Evolutionary conservation across 1,284 basidiomycete genomes (phyloP).

Genomic region (Austroboletus olivaceoglutinosus): DNA sequence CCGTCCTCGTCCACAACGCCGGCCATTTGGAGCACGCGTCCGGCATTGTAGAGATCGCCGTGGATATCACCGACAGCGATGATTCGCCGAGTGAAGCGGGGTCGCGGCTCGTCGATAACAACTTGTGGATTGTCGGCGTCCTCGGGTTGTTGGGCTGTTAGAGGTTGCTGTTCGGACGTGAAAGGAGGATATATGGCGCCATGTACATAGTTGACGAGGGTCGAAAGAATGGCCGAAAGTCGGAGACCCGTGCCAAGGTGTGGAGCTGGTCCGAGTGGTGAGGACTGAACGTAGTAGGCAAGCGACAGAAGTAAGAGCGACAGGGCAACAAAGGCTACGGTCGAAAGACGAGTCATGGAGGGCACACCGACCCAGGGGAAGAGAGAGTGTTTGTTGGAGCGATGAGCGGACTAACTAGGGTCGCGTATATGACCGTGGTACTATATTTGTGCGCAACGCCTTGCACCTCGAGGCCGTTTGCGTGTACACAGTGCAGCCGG

Average conservation of each 20-base stretch:
- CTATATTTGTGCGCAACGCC: slow-evolving; percentile 10
- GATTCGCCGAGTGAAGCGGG: slow-evolving; percentile 38
- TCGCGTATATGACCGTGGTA: slow-evolving; percentile 17
- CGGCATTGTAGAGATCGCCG: slow-evolving; percentile 60
- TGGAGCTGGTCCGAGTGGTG: slow-evolving; percentile 33
- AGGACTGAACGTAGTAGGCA: slow-evolving; percentile 32
- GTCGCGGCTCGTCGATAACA: slow-evolving; percentile 24
- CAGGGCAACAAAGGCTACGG: slow-evolving; percentile 20
- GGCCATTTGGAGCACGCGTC: slow-evolving; percentile 73
- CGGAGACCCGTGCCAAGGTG: slow-evolving; percentile 27
- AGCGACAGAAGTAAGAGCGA: slow-evolving; percentile 31
- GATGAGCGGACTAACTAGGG: slow-evolving; percentile 10
- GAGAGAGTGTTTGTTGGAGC: neutral
- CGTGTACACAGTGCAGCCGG: slow-evolving; percentile 21
- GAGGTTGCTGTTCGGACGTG: slow-evolving; percentile 14
- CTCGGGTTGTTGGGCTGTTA: slow-evolving; percentile 9
- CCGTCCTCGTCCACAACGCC: slow-evolving; percentile 66
- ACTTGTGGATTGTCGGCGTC: slow-evolving; percentile 12
- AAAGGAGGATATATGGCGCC: slow-evolving; percentile 23
- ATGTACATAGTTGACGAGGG: slow-evolving; percentile 24
- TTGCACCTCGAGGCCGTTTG: slow-evolving; percentile 24
- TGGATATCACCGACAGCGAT: slow-evolving; percentile 71
- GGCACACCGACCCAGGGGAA: slow-evolving; percentile 1
- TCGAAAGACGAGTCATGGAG: slow-evolving; percentile 26
- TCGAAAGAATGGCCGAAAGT: slow-evolving; percentile 25